phyloP scores from a whole-genome alignment of 1,139 yeast species.

The Protomyces lactucae-debilis region DNA sequence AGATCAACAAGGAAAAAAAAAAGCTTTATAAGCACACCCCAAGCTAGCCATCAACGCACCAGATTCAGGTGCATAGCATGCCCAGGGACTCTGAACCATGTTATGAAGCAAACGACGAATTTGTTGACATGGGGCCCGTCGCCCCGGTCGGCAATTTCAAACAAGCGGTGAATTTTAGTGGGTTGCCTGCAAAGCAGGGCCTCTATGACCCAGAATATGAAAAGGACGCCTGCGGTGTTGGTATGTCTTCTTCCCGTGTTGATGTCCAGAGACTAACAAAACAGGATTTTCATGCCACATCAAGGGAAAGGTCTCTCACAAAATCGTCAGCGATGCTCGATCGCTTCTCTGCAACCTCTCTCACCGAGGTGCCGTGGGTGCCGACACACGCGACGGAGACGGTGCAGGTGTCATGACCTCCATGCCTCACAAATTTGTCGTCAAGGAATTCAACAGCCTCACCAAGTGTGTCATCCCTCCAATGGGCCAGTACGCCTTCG shows the following conservation, averaged over 20 bases:
- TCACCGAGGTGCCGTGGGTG: slow-evolving; percentile 95
- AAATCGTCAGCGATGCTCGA: slow-evolving; percentile 81
- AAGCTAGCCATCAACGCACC: neutral
- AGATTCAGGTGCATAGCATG: neutral
- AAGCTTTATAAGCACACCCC: too few species aligned
- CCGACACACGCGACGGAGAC: slow-evolving; percentile 96
- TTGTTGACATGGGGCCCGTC: slow-evolving; percentile 8
- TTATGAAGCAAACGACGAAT: neutral
- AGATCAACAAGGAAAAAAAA: neutral
- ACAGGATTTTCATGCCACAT: slow-evolving; percentile 77
- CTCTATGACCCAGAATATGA: slow-evolving; percentile 90
- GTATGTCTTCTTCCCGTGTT: slow-evolving; percentile 37
- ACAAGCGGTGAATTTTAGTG: slow-evolving; percentile 87
- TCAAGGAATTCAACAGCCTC: slow-evolving; percentile 61
- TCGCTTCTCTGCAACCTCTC: slow-evolving; percentile 93
- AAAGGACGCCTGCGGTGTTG: slow-evolving; percentile 98
- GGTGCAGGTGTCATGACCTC: slow-evolving; percentile 97
- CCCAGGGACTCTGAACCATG: neutral
- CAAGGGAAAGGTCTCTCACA: slow-evolving; percentile 82
- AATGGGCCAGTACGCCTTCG: slow-evolving; percentile 84
- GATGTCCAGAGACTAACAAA: neutral
- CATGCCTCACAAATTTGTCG: slow-evolving; percentile 81
- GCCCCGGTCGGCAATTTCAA: slow-evolving; percentile 55
- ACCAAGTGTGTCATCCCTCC: slow-evolving; percentile 38
- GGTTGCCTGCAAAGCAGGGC: slow-evolving; percentile 81